Evolutionary conservation across 305 asterid genomes (phyloP), one percentile per base, ranked within the genome.

Genomic region (Withania somnifera): DNA sequence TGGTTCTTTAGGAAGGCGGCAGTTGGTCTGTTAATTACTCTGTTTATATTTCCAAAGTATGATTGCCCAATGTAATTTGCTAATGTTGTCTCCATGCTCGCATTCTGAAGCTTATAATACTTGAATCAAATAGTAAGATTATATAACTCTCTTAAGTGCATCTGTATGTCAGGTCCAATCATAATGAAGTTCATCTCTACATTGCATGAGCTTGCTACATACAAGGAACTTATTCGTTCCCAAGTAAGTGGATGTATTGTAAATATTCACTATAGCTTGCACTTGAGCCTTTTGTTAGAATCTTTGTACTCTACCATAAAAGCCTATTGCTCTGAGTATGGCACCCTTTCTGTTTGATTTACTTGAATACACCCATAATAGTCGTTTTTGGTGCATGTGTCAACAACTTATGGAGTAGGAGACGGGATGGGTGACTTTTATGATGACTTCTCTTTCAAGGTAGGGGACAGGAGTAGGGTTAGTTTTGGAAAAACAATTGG

Each of bases 151-250:
- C 80, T 26, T 17, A 75, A 75, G 28, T 75, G 80, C 61, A 50
- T 75, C 45, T 28, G 17, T 28, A 50, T 50, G 79, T 83, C 87
- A 96, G 99, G 99, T 71, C 99, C 99, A 68, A 93, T 94, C 63
- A 85, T 96, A 81, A 88, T 97, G 71, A 96, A 93, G 90, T 94
- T 94, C 87, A 86, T 89, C 81, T 84, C 88, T 85, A 92, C 94
- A 71, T 85, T 96, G 81, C 92, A 85, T 69, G 99, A 96, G 91
- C 93, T 96, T 87, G 94, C 97, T 64, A 86, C 97, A 24, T 96
- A 94, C 91, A 94, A 96, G 90, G 99, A 96, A 85, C 95, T 96
- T 88, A 98, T 96, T 71, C 95, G 98, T 81, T 90, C 99, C 71
- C 99, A 96, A 89, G 99, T 89, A 83, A 88, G 90, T 91, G 86